Base-by-base conservation (phyloP, 176 grass and related monocot species). In the Poa pratensis region DNA sequence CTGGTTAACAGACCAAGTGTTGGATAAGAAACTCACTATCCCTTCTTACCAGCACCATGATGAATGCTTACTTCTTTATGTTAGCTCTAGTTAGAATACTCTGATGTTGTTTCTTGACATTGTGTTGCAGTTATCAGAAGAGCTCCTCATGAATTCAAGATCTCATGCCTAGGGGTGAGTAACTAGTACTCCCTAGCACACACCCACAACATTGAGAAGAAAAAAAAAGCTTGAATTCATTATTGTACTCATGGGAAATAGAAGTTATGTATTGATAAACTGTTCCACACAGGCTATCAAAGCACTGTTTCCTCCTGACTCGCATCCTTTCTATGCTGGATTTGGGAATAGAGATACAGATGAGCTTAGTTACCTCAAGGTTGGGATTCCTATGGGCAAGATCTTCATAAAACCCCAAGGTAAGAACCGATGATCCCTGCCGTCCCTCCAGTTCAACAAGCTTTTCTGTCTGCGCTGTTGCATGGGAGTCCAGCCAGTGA, bases 71-170 rank as follows among this genome's bases (percentile, higher is more conserved):
- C 17, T 59, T 3, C 14, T 66, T 65, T 46, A 77, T 80, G 60
- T 85, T 67, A 43, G 6, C 42, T 79, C 40, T n/a, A 70, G 63
- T 19, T 55, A 54, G 76, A 84, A 83, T 9, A 76, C 53, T 82
- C 72, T 91, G 2, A 86, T 86, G 64, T 73, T 70, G 43, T 69
- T 77, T 61, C 83, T 62, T 88, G 54, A 54, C 45, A 49, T 83
- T 89, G 58, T 35, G 40, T 92, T 93, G 78, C 80, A 98, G 96
- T 98, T 58, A 98, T 98, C 84, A 98, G 96, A 90, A 95, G 93
- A 89, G 96, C 96, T 69, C 96, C 96, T 57, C 96, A 98, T 82
- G 96, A 98, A 89, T 98, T 98, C 83, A 98, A 95, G 91, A 98
- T 98, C 86, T 93, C 96, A 52, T 98, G 96, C 78, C 86, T 98